These are phyloP conservation scores for Pythium sukuiense DNA, from an alignment of 352 stramenopile species.

Conservation along the genomic window DNA sequence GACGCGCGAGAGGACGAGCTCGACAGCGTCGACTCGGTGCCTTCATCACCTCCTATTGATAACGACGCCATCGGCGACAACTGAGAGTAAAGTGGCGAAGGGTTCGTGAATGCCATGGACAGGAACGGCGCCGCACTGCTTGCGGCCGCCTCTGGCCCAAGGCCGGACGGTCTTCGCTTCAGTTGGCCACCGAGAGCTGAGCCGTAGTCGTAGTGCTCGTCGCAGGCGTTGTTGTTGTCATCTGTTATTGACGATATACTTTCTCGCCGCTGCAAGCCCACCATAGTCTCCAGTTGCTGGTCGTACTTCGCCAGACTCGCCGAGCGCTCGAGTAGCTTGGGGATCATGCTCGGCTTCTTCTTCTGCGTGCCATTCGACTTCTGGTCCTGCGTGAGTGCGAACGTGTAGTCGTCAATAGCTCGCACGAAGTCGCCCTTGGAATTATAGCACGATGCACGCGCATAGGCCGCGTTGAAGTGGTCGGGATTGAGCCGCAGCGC, in stretches of 20 bases:
- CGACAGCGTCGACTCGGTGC: neutral
- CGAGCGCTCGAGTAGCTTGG: conserved; percentile 34
- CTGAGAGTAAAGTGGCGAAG: conserved; percentile 9
- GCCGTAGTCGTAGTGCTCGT: conserved; percentile 13
- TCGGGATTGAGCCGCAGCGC: conserved; percentile 78
- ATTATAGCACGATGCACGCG: conserved; percentile 86
- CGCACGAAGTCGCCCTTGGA: conserved; percentile 78
- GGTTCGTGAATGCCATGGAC: neutral
- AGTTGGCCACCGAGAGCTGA: neutral
- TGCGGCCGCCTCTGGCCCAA: neutral
- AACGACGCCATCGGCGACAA: neutral
- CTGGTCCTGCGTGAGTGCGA: conserved; percentile 83
- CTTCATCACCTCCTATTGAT: neutral
- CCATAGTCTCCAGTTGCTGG: conserved; percentile 25
- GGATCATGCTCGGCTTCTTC: conserved; percentile 33
- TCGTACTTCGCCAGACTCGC: conserved; percentile 31
- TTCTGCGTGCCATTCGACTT: conserved; percentile 27
- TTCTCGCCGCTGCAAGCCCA: neutral
- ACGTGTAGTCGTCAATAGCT: conserved; percentile 91
- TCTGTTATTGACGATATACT: neutral
- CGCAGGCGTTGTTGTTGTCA: conserved; percentile 27
- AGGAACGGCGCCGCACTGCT: neutral
- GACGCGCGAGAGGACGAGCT: neutral
- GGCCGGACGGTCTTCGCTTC: conserved; percentile 11
- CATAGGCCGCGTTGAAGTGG: conserved; percentile 88